Percentiles rank a stretch among this genome's conserved stretches.
phyloP scores from a whole-genome alignment of 1,284 basidiomycete genomes.

The Puccinia novopanici region DNA sequence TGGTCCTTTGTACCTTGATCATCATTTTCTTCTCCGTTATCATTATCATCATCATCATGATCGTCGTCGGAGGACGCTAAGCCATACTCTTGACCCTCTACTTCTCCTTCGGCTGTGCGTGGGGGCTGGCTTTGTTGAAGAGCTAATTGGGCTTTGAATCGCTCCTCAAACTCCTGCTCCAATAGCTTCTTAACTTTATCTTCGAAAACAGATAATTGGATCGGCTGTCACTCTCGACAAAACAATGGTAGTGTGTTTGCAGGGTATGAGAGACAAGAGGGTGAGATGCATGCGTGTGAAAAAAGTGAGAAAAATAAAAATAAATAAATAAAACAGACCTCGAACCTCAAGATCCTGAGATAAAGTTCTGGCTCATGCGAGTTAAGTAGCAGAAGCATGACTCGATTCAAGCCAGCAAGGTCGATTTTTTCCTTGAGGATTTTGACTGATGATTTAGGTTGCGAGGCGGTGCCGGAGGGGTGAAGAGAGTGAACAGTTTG shows the following conservation, averaged over 20 bases:
- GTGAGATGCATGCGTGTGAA: neutral
- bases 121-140: neutral
- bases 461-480: neutral
- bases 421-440: conserved; percentile 24
- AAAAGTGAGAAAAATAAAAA: neutral
- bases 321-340: conserved; percentile 1
- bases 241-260: no score
- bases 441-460: conserved; percentile 2
- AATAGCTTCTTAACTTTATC: conserved; percentile 10
- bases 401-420: neutral
- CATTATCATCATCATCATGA: neutral
- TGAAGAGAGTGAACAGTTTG: neutral
- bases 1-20: no score
- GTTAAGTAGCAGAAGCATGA: conserved; percentile 9
- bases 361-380: conserved; percentile 20
- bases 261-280: neutral
- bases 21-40: neutral
- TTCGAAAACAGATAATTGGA: conserved; percentile 31
- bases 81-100: neutral
- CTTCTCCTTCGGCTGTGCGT: neutral
- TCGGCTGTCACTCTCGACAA: conserved; percentile 8
- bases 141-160: conserved; percentile 1
- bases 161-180: conserved; percentile 18
- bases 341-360: conserved; percentile 36
- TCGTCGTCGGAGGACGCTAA: neutral